These are phyloP conservation scores for Candolleomyces efflorescens DNA, from an alignment of 768 basidiomycete genomes.

Conservation along the genomic window DNA sequence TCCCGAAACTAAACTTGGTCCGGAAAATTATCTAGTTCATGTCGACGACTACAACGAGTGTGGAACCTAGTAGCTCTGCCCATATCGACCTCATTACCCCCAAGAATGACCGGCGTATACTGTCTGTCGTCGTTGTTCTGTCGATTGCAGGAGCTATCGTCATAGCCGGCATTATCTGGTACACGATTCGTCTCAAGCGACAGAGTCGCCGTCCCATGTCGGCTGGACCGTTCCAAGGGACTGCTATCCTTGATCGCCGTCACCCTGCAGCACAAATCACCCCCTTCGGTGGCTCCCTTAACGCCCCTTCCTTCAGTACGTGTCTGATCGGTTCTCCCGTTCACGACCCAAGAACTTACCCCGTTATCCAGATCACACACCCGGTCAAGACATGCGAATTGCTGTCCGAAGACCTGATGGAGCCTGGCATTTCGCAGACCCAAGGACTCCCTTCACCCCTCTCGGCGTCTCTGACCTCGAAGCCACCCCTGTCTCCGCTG, in stretches of 20 bases:
- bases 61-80: not conserved
- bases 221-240: conserved; percentile 26
- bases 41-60: conserved; percentile 1
- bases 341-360: not conserved
- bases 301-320: conserved; percentile 37
- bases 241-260: conserved; percentile 20
- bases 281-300: conserved; percentile 34
- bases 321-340: conserved; percentile 3
- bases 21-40: not conserved
- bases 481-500: conserved; percentile 19
- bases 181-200: conserved; percentile 30
- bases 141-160: conserved; percentile 25
- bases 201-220: conserved; percentile 15
- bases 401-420: conserved; percentile 50
- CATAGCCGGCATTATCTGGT: conserved; percentile 24
- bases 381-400: conserved; percentile 56
- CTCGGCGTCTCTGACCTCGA: conserved; percentile 34
- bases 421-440: conserved; percentile 50
- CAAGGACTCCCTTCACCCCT: conserved; percentile 36
- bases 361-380: conserved; percentile 37
- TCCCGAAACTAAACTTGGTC: not conserved
- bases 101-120: conserved; percentile 23
- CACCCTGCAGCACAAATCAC: conserved; percentile 39
- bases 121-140: conserved; percentile 27
- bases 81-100: not conserved